Conservation (phyloP, 257 asterid genomes). For the Haberlea rhodopensis region DNA sequence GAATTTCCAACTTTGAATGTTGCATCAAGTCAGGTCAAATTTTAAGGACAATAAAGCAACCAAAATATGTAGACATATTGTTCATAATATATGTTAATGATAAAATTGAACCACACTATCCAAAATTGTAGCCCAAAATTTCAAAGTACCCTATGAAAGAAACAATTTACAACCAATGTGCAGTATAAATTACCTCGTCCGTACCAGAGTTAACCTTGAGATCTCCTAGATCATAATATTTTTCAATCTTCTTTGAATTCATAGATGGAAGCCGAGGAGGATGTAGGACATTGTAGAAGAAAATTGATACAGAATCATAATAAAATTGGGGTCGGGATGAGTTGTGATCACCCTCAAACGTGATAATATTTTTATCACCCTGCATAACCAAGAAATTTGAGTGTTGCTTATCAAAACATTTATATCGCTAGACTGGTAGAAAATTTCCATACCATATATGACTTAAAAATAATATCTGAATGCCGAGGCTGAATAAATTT, state of each 20-base stretch:
- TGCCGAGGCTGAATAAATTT: conserved; percentile 77
- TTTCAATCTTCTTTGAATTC: conserved; percentile 52
- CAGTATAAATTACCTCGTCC: conserved; percentile 64
- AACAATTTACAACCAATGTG: conserved; percentile 2
- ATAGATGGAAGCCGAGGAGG: conserved; percentile 73
- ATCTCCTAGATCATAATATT: conserved; percentile 71
- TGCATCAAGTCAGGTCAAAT: background rate
- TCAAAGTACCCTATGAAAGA: conserved; percentile 6
- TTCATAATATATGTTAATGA: too few relatives aligned
- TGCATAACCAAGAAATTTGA: conserved; percentile 39
- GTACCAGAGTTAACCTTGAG: conserved; percentile 52
- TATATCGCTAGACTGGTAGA: conserved; percentile 14
- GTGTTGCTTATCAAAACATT: conserved; percentile 13
- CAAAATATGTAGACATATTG: background rate
- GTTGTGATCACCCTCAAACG: conserved; percentile 97
- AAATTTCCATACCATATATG: conserved; percentile 58
- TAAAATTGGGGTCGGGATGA: conserved; percentile 92
- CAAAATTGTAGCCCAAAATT: conserved; percentile 10
- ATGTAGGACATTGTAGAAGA: conserved; percentile 83
- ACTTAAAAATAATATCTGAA: conserved; percentile 74
- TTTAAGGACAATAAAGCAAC: background rate
- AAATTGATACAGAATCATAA: conserved; percentile 83
- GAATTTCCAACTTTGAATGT: background rate
- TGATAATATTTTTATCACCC: conserved; percentile 94
- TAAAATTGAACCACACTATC: background rate